Evolutionary conservation across 169 alveolate genomes (phyloP), one percentile per base, ranked within the genome.

Genomic region (Cryptosporidium ryanae): DNA sequence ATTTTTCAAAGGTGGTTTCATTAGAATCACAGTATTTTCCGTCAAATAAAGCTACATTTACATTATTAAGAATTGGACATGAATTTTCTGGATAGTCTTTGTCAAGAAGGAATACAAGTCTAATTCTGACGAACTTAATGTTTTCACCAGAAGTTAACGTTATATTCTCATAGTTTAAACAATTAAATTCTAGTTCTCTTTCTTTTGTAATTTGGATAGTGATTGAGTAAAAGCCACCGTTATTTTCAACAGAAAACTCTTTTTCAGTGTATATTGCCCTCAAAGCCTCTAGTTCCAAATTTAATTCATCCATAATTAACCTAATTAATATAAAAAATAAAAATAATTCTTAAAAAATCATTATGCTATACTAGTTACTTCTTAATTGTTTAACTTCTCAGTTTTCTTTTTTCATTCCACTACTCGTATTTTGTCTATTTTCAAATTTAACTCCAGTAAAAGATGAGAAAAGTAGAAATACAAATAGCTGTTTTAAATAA

Each of bases 261-360:
- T 76, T 48, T n/a, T 59, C 64, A 43, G 87, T 43, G 64, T 76
- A 76, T 55, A 76, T 76, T 8, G 87, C 68, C 44, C 57, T 52
- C 23, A 76, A 61, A 21, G 87, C 87, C 43, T 76, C 87, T 6
- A 76, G 25, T 59, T 76, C 87, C 38, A 76, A 71, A 43, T 34
- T 61, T 15, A 55, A 32, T 17, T 76, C 87, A 18, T 76, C 87
- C 68, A 76, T 59, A 18, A n/a, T 55, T n/a, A 54, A 10, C 13
- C 13, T 7, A 25, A 54, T 54, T 54, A 48, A 48, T 48, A 15
- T 48, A 48, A 15, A 48, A 48, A 48, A 15, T 48, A 15, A 38
- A 10, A 0, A 4, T 38, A 10, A 38, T 38, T 38, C 46, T 6
- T 38, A 38, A 38, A 38, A 38, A n/a, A n/a, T n/a, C n/a, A n/a